Percentiles rank a stretch among this genome's conserved stretches.
phyloP scores from a whole-genome alignment of 2,329 filamentous ascomycete genomes.

The Tympanopsis confertula region DNA sequence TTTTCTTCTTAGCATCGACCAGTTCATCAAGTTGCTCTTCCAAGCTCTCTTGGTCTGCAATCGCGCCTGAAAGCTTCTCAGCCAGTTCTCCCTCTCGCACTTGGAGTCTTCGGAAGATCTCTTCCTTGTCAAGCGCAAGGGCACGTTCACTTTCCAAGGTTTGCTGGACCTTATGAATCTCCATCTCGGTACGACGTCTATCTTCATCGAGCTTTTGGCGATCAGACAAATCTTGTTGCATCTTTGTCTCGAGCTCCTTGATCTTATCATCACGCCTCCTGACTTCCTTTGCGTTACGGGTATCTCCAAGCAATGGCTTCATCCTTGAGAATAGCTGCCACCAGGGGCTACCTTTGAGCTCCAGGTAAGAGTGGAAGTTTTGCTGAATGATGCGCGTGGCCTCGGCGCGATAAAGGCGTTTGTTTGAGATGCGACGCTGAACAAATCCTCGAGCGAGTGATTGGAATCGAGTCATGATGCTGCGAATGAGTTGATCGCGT shows the following conservation, averaged over 20 bases:
- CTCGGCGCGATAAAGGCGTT: constrained; percentile 86
- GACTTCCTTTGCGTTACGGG: constrained; percentile 81
- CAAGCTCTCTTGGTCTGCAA: constrained; percentile 86
- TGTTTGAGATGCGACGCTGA: constrained; percentile 78
- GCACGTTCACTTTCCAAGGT: constrained; percentile 90
- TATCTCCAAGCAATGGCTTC: constrained; percentile 87
- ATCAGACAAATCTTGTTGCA: constrained; percentile 63
- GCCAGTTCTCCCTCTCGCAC: constrained; percentile 80
- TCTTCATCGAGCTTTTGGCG: constrained; percentile 82
- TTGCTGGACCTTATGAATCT: constrained; percentile 82
- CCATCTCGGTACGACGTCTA: constrained; percentile 71
- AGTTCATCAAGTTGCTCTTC: constrained; percentile 89
- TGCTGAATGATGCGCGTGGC: constrained; percentile 88
- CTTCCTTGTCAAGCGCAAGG: constrained; percentile 93
- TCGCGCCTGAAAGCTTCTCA: constrained; percentile 82
- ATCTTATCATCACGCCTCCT: constrained; percentile 94
- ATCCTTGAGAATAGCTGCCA: constrained; percentile 92
- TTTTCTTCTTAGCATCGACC: constrained; percentile 76
- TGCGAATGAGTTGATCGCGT: constrained; percentile 79
- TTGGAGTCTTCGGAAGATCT: constrained; percentile 95
- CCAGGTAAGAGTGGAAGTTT: constrained; percentile 85
- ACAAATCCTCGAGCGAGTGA: constrained; percentile 82
- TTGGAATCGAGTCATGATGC: constrained; percentile 90
- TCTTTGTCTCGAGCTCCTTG: constrained; percentile 70
- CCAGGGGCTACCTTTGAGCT: constrained; percentile 88